Evolutionary conservation across 129 eudicot species (phyloP), one percentile per base, ranked within the genome.

Genomic region (Artemisia annua): DNA sequence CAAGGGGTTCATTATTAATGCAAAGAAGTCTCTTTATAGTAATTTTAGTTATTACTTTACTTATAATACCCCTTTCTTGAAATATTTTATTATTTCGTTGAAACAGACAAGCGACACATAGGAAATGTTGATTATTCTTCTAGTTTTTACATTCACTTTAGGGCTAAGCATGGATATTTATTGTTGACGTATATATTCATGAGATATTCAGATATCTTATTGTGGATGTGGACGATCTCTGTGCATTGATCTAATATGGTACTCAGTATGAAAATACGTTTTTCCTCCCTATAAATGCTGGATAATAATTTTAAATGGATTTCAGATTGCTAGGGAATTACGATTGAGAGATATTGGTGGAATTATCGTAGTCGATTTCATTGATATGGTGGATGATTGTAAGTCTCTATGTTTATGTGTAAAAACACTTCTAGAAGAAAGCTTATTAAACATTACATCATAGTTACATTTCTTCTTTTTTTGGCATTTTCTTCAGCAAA

Each of bases 341-440:
- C 82, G 98, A 74, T 80, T 92, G 75, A 89, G 98, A 81, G 98
- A 92, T 73, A 85, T 92, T 77, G 98, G 98, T 70, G 96, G 98
- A 74, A 87, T 92, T 66, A 92, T 92, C 54, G 95, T 92, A 68
- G 96, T 92, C 1, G 98, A 92, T 84, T 92, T 92, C 73, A 92
- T 92, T 66, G 96, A 89, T 64, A 92, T 92, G 98, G n/a, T 50
- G 66, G 95, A 89, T 74, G 92, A 92, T 71, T 63, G 98, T 92
- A 84, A 89, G 94, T 48, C 39, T 76, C 14, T 58, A 19, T 68
- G 50, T 28, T 12, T 68, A 7, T 64, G 66, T 22, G 26, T 48
- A 61, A 17, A 26, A 61, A 73, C 13, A 16, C 16, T 61, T 59
- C 50, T 16, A 73, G 59, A 72, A 61, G 69, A 72, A 72, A 60